Evolutionary conservation across 768 basidiomycete species (phyloP), one percentile per base, ranked within the genome.

Genomic region (Lentinus tigrinus): DNA sequence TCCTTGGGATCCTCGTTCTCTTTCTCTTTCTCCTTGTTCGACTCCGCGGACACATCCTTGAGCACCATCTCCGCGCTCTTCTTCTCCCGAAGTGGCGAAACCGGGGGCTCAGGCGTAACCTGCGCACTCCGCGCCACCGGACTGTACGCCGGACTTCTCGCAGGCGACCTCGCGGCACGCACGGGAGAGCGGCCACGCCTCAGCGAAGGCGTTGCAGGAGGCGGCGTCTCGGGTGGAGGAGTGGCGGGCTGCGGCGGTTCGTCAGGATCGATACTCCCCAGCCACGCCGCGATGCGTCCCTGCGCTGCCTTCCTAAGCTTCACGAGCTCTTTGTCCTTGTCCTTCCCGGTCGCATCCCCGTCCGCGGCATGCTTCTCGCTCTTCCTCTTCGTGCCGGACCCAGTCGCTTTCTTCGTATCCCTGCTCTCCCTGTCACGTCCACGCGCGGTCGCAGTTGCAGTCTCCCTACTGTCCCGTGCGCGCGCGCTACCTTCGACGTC

Each of bases 281-380:
- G 64, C 90, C 90, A 93, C 8, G 85, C 88, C 9, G 89, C 79
- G n/a, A 93, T 85, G 23, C 88, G 75, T 7, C 89, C 88, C 58
- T 88, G 87, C 10, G 84, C 83, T 6, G 83, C 76, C 51, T 74
- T 70, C 46, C 74, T 67, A 21, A 82, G 60, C 34, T 73, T 71
- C 28, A 71, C 69, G 24, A 72, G 67, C 52, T 78, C 79, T 14
- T 73, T 68, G 34, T 73, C 74, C 59, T 71, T 74, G 16, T 26
- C 61, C 23, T 57, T 61, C 28, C 54, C 54, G 7, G 6, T 31
- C 42, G 59, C 23, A 31, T 59, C 53, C 27, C 56, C 36, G 23
- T 61, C 61, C 19, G 37, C 60, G 31, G 59, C 64, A 52, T 64
- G 54, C 53, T 67, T 68, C 52, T 61, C 66, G n/a, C 51, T 58